Evolutionary conservation across 2,329 filamentous ascomycete species (phyloP).

Genomic region (Verticillium isaacii): DNA sequence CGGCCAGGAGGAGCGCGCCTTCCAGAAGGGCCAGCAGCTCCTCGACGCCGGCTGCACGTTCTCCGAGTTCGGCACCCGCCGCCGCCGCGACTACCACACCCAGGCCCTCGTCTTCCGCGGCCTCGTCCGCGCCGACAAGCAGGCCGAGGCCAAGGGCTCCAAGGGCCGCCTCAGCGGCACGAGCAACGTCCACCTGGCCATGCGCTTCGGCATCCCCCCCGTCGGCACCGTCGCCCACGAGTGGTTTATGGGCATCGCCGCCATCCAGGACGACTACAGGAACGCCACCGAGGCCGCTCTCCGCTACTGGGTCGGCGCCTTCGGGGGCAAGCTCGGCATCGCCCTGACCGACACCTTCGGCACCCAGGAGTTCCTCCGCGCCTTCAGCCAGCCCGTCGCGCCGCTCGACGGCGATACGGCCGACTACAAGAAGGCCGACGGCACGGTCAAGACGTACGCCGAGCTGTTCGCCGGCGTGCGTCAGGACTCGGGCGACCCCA

Average conservation of each 20-base stretch:
- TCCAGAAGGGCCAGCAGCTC: slow-evolving; percentile 71
- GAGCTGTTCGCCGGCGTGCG: slow-evolving; percentile 78
- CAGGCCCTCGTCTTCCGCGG: slow-evolving; percentile 89
- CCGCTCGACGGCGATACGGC: slow-evolving; percentile 39
- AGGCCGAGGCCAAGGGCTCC: slow-evolving; percentile 59
- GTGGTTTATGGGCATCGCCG: slow-evolving; percentile 99
- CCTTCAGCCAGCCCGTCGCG: slow-evolving; percentile 66
- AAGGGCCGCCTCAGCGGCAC: slow-evolving; percentile 77
- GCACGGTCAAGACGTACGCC: slow-evolving; percentile 61
- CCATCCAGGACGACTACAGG: slow-evolving; percentile 81
- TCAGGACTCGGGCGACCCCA: slow-evolving; percentile 86
- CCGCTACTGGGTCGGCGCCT: slow-evolving; percentile 85
- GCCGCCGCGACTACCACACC: slow-evolving; percentile 89
- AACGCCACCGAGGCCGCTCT: slow-evolving; percentile 80
- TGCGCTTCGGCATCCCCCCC: slow-evolving; percentile 80
- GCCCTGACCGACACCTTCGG: slow-evolving; percentile 96
- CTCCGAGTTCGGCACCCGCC: slow-evolving; percentile 89
- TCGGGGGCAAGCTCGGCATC: slow-evolving; percentile 79
- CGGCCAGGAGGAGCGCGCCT: slow-evolving; percentile 81
- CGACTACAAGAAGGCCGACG: slow-evolving; percentile 28
- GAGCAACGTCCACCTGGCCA: slow-evolving; percentile 95
- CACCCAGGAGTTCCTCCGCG: slow-evolving; percentile 79
- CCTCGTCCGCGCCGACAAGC: slow-evolving; percentile 71
- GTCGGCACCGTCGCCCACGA: slow-evolving; percentile 91
- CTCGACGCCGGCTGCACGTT: slow-evolving; percentile 81